A percentile compares a stretch with the other conserved stretches of the same genome.
phyloP scores from a whole-genome alignment of 352 stramenopile species.

The Pythium angustatum region DNA sequence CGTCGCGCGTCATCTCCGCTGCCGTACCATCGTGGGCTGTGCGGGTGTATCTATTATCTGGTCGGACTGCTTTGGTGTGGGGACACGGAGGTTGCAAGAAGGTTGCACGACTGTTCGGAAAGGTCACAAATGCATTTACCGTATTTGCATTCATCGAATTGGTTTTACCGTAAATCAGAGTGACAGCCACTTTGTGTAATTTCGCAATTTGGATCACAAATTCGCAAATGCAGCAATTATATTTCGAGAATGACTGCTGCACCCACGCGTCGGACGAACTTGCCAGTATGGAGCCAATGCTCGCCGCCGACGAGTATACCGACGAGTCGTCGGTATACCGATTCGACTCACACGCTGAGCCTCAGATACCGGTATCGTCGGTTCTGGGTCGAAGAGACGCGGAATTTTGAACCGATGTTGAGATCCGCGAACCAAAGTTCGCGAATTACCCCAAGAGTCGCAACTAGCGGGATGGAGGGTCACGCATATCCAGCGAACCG shows the following conservation, averaged over 20 bases:
- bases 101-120: conserved; percentile 15
- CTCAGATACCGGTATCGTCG: not conserved
- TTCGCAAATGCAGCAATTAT: too few relatives aligned
- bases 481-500: not conserved
- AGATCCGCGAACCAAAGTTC: not conserved
- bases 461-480: not conserved
- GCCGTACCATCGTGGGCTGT: conserved; percentile 5
- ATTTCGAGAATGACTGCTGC: not conserved
- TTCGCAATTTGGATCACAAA: too few relatives aligned
- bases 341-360: not conserved
- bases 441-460: not conserved
- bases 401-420: not conserved
- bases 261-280: not conserved
- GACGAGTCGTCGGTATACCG: not conserved
- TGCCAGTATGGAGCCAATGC: not conserved
- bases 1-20: too few relatives aligned
- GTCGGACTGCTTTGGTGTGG: not conserved
- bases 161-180: too few relatives aligned
- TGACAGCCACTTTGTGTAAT: too few relatives aligned
- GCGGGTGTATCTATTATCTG: not conserved
- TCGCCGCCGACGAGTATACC: too few relatives aligned
- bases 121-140: not conserved
- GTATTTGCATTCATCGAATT: too few relatives aligned
- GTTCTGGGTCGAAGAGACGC: not conserved
- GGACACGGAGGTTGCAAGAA: conserved; percentile 2